Base-by-base conservation (phyloP, 345 rosid species). In the Brassica juncea region DNA sequence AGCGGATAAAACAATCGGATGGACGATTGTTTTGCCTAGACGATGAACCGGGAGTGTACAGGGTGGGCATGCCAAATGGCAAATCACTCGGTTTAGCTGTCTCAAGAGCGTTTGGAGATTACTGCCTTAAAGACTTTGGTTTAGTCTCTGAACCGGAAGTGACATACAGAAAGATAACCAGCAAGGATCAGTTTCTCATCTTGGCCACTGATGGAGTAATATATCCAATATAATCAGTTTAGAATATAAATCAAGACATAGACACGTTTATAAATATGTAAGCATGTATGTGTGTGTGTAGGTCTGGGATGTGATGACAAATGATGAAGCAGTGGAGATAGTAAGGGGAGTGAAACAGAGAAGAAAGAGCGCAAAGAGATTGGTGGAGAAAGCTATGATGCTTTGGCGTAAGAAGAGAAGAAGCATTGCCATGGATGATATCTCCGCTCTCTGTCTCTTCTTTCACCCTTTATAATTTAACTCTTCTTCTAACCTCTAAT, bases 261-360 rank as follows among this genome's bases (percentile, higher is more conserved):
- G 4, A 75, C 6, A 7, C 7, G 47, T 60, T 6, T 8, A 44
- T 19, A 34, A 3, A 6, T 27, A 11, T 49, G 3, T 31, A 57
- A 44, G 21, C 5, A 65, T 34, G 75, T 71, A 8, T 35, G 32
- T 78, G 37, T 54, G 16, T 65, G 37, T 80, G 71, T 73, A 92
- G 97, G 87, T 94, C 73, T 92, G 97, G 99, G 97, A 92, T 77
- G 97, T 91, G 1, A 82, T 94, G 70, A 86, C 94, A 5, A 92
- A 92, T 37, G 74, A 88, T 27, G 97, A 94, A 81, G 99, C 97
- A 30, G 90, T 91, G 73, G 78, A 85, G 85, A 86, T 92, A 10
- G 97, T 94, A 67, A 74, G 80, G 37, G 85, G 91, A 16, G 74
- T 84, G 2, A 73, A 77, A 8, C 86, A 88, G 4, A 85, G 90